These are phyloP conservation scores for Silene conica DNA, from an alignment of 148 eudicot species.

Conservation along the genomic window DNA sequence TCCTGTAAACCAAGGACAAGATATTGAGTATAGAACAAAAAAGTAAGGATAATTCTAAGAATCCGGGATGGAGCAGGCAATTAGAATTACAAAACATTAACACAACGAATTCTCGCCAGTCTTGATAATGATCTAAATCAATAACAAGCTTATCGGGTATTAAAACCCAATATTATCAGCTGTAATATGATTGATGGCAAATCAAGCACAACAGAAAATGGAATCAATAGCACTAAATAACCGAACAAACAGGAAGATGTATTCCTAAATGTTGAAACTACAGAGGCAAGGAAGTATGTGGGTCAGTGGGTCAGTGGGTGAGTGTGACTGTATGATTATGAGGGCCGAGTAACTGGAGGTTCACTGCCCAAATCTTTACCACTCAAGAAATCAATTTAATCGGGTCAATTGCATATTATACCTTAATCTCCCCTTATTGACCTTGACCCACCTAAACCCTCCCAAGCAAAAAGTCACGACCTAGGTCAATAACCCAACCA, in stretches of 20 bases:
- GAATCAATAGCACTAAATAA: neutral
- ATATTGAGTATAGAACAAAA: neutral
- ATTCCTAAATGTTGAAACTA: neutral
- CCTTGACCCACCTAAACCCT: too few relatives aligned
- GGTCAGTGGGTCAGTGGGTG: too few relatives aligned
- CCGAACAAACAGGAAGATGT: neutral
- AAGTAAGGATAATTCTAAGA: too few relatives aligned
- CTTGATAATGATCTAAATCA: neutral
- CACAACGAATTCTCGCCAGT: neutral
- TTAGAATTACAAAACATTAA: too few relatives aligned
- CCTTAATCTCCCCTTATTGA: too few relatives aligned
- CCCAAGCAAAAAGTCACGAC: too few relatives aligned
- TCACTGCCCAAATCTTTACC: neutral
- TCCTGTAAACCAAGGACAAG: constrained; percentile 26
- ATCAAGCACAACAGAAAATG: neutral
- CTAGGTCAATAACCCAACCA: too few relatives aligned
- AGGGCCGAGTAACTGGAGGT: neutral
- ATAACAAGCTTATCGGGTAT: too few relatives aligned
- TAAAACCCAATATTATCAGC: neutral
- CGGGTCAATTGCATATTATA: too few relatives aligned
- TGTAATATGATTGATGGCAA: neutral
- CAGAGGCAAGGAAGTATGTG: neutral
- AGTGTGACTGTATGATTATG: neutral
- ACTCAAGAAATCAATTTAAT: too few relatives aligned
- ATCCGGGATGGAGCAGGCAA: too few relatives aligned